A percentile compares a stretch with the other conserved stretches of the same genome.
Evolutionary conservation across 352 stramenopile species (phyloP).

Genomic region (Elongisporangium prolatum): DNA sequence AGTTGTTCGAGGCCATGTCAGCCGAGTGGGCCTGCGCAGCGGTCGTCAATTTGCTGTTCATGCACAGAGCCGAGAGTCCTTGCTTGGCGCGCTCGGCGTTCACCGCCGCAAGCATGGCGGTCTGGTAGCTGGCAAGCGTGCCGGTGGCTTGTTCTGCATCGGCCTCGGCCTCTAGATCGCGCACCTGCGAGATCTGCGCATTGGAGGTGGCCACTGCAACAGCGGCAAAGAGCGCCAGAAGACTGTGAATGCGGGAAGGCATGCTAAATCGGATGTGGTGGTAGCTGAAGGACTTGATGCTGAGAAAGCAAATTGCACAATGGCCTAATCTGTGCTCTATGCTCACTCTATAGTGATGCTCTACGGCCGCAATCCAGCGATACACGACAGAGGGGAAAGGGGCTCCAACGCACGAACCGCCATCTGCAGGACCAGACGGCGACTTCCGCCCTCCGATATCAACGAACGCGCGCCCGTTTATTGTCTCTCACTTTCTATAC

Average conservation of each 20-base stretch:
- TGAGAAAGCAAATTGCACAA: background rate
- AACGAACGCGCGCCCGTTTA: background rate
- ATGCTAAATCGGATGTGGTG: background rate
- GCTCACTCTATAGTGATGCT: background rate
- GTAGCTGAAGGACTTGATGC: background rate
- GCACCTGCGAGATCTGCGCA: background rate
- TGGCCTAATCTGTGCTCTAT: background rate
- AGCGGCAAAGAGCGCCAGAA: background rate
- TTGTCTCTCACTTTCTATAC: background rate
- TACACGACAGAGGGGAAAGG: background rate
- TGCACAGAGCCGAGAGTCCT: slow-evolving; percentile 25
- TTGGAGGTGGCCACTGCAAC: background rate
- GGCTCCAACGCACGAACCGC: background rate
- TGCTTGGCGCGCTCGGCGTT: slow-evolving; percentile 38
- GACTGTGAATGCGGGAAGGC: background rate
- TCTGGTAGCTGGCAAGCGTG: slow-evolving; percentile 12
- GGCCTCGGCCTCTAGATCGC: background rate
- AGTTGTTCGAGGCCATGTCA: slow-evolving; percentile 41
- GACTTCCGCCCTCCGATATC: background rate
- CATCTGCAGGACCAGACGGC: background rate
- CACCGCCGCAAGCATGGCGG: slow-evolving; percentile 35
- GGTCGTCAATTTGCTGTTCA: slow-evolving; percentile 27
- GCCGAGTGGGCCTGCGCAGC: slow-evolving; percentile 22
- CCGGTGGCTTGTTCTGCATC: background rate
- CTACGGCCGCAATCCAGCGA: background rate